These are phyloP conservation scores for Rhizopus sp. DNA, from an alignment of 371 early-diverging fungal genomes.

Conservation along the genomic window DNA sequence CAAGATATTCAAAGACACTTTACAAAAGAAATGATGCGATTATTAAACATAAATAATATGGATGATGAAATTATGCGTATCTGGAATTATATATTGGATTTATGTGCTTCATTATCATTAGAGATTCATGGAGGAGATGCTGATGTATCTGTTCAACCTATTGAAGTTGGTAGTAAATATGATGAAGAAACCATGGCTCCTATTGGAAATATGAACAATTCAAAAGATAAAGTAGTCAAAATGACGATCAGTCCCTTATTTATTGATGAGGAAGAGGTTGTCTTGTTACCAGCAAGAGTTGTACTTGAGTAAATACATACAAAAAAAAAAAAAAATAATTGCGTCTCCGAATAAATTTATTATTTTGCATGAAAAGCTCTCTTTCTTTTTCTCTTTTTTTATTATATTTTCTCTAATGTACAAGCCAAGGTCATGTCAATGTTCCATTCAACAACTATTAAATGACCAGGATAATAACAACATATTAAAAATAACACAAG, in stretches of 20 bases:
- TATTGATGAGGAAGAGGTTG: slow-evolving; percentile 28
- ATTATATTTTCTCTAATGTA: background rate
- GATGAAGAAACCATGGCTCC: slow-evolving; percentile 50
- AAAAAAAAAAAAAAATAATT: slow-evolving; percentile 1
- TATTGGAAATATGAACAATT: slow-evolving; percentile 27
- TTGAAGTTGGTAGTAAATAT: slow-evolving; percentile 36
- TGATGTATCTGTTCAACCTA: slow-evolving; percentile 42
- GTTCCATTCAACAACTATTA: background rate
- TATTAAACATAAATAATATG: slow-evolving; percentile 13
- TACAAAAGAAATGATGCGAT: slow-evolving; percentile 24
- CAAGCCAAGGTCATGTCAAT: background rate
- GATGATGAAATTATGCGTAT: slow-evolving; percentile 18
- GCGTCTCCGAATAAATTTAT: background rate
- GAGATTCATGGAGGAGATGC: slow-evolving; percentile 52
- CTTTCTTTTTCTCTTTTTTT: background rate
- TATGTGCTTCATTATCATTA: slow-evolving; percentile 38
- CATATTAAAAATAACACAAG: background rate
- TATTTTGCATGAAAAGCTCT: background rate
- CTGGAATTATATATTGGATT: slow-evolving; percentile 42
- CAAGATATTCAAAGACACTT: slow-evolving; percentile 33
- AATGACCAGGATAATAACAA: background rate
- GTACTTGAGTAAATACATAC: slow-evolving; percentile 43
- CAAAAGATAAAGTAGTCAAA: slow-evolving; percentile 35
- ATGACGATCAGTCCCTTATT: slow-evolving; percentile 44
- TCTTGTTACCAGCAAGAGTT: background rate